phyloP scores from a whole-genome alignment of 805 yeast species.

The Cyberlindnera saturnus region DNA sequence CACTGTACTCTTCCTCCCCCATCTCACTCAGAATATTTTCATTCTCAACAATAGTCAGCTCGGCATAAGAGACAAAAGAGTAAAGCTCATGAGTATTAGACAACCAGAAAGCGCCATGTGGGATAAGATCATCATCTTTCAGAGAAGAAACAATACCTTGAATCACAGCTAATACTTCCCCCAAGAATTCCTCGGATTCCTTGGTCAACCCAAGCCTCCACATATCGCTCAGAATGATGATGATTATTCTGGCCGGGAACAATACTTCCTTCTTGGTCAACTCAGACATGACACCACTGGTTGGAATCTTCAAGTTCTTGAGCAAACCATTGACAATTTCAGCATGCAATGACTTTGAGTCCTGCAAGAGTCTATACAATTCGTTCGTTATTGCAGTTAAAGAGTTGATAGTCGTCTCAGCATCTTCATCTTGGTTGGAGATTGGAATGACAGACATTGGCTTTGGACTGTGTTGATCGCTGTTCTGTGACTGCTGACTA shows the following conservation, averaged over 20 bases:
- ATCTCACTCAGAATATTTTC: constrained; percentile 74
- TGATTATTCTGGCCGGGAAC: constrained; percentile 93
- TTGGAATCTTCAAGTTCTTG: constrained; percentile 80
- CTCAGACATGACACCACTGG: constrained; percentile 77
- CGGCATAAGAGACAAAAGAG: constrained; percentile 92
- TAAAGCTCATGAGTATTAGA: constrained; percentile 93
- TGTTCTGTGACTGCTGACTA: constrained; percentile 35
- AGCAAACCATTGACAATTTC: constrained; percentile 85
- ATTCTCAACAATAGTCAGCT: constrained; percentile 81
- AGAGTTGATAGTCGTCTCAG: constrained; percentile 35
- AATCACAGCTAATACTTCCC: constrained; percentile 80
- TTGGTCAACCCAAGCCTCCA: constrained; percentile 94
- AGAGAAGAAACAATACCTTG: constrained; percentile 76
- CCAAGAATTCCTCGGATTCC: constrained; percentile 86
- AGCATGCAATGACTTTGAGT: constrained; percentile 64
- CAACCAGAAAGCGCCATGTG: constrained; percentile 96
- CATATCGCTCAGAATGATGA: constrained; percentile 91
- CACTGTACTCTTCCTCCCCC: constrained; percentile 86
- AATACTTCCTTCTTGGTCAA: constrained; percentile 84
- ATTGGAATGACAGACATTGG: constrained; percentile 61
- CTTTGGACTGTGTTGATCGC: constrained; percentile 32
- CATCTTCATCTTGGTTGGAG: constrained; percentile 43
- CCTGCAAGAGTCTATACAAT: constrained; percentile 61
- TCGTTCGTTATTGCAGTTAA: constrained; percentile 72
- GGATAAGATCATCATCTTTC: constrained; percentile 80